Base-by-base conservation (phyloP, 2,329 filamentous ascomycete species). In the Magnaporthales sp. region DNA sequence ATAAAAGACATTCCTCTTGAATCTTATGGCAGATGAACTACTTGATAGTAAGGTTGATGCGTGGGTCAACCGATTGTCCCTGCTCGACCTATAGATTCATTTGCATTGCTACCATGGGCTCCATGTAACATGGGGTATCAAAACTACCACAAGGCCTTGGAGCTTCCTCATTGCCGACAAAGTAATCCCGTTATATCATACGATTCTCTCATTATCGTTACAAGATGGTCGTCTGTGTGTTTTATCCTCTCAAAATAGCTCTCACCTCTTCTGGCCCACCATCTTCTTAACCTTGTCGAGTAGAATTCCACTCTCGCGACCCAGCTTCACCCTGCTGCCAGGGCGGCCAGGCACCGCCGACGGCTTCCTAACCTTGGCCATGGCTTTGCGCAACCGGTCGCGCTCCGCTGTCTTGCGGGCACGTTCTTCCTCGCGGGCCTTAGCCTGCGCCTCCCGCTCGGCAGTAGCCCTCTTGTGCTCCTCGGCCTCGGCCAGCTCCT, bases 241-340 rank as follows among this genome's bases (percentile, higher is more conserved):
- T 26, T 27, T n/a, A 15, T 19, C 8, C 38, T n/a, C 38, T 19
- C 31, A 32, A n/a, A n/a, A n/a, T n/a, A n/a, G n/a, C n/a, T 32
- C 9, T 32, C 38, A 46, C 38, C 56, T 61, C 4, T 30, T 29
- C 4, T 79, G 74, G 2, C 81, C 83, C 69, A 95, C 85, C 77
- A 96, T 81, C 74, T 83, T 88, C 81, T 89, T 89, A 38, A 94
- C 89, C 78, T 89, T 91, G 73, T 92, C 90, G 67, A 97, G 79
- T 72, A 97, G 72, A 51, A 94, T 83, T 38, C 84, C 84, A 72
- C 92, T 93, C 81, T 96, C 92, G 68, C 91, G 84, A 1, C 93
- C 93, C 63, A 97, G 77, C 79, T 92, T 93, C 76, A 90, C 85
- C 79, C 91, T 89, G 11, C 91, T 91, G 76, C 69, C 73, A 78